Base-by-base conservation (phyloP, 805 yeast genomes). In the Teunomyces lycoperdinae region DNA sequence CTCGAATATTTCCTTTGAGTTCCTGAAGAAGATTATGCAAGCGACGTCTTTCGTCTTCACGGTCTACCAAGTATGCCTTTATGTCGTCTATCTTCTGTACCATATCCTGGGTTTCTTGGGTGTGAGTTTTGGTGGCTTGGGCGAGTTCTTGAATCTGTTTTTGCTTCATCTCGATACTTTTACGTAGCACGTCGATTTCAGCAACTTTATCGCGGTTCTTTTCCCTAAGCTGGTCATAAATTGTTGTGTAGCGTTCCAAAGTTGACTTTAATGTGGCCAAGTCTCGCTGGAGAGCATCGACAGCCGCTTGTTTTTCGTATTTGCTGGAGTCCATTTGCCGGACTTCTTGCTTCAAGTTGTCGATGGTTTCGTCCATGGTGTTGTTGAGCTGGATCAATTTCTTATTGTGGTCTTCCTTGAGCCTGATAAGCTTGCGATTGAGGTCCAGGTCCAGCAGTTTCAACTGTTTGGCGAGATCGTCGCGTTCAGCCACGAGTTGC, bases 1-100 rank as follows among this genome's bases (percentile, higher is more conserved):
- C 97, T 42, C 98, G 70, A 30, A 94, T 90, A 58, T 89, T 94
- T 1, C 99, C 98, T 64, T 90, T 87, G 33, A 92, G 64, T 50
- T 89, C 96, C 63, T 90, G 97, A 5, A 92, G 69, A 51, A 73
- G 75, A 59, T 88, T 84, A 58, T 89, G 97, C 1, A 87, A 62
- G 10, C 67, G 58, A 8, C 96, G 70, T 50, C 97, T 72, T 32
- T 70, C 58, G 0, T 71, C 63, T 55, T 87, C 92, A 50, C 79
- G 81, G 16, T 64, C 62, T 0, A 74, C 60, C 8, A 84, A 62
- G 29, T 67, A 61, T 8, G 65, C 63, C 28, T 70, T 69, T 14
- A 49, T 40, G 5, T 20, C 27, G 2, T 17, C 31, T 2, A 51
- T 41, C 9, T 53, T 28, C n/a, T 20, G 26, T 10, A 39, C 40